phyloP scores from a whole-genome alignment of 768 basidiomycete species.

The Trametes cubensis region DNA sequence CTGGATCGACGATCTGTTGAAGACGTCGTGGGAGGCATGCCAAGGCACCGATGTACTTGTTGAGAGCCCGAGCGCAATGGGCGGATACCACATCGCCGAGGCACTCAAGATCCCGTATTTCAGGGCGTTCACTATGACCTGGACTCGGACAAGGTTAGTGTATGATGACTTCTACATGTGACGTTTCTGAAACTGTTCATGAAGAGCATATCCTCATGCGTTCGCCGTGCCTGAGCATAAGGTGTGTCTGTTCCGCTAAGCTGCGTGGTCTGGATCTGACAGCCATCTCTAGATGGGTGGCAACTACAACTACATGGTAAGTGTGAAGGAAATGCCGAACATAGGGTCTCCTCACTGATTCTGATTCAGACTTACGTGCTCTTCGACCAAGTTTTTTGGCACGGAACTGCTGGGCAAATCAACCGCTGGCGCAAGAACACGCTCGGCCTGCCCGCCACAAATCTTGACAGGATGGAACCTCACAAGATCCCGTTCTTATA shows the following conservation, averaged over 20 bases:
- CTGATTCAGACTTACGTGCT: conserved; percentile 79
- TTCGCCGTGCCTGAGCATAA: conserved; percentile 97
- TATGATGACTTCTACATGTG: neutral
- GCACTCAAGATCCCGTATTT: conserved; percentile 93
- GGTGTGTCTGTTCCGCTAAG: conserved; percentile 42
- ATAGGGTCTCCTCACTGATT: neutral
- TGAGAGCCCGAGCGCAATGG: conserved; percentile 97
- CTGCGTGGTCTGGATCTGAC: neutral
- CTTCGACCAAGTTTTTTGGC: conserved; percentile 99
- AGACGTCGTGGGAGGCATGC: conserved; percentile 95
- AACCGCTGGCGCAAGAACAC: conserved; percentile 89
- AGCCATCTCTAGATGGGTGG: conserved; percentile 78
- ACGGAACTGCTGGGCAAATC: conserved; percentile 90
- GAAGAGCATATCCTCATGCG: conserved; percentile 92
- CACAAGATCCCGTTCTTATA: conserved; percentile 98
- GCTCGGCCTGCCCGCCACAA: conserved; percentile 78
- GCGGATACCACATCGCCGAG: conserved; percentile 95
- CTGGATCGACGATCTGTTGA: conserved; percentile 95
- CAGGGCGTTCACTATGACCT: conserved; percentile 96
- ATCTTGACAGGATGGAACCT: conserved; percentile 92
- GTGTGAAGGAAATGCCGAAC: neutral
- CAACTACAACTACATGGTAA: conserved; percentile 96
- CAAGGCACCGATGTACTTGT: conserved; percentile 91
- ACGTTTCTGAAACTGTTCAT: neutral
- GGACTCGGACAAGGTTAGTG: conserved; percentile 81